phyloP scores from a whole-genome alignment of 2,329 filamentous ascomycete species.

The Aspergillus fumigatus region DNA sequence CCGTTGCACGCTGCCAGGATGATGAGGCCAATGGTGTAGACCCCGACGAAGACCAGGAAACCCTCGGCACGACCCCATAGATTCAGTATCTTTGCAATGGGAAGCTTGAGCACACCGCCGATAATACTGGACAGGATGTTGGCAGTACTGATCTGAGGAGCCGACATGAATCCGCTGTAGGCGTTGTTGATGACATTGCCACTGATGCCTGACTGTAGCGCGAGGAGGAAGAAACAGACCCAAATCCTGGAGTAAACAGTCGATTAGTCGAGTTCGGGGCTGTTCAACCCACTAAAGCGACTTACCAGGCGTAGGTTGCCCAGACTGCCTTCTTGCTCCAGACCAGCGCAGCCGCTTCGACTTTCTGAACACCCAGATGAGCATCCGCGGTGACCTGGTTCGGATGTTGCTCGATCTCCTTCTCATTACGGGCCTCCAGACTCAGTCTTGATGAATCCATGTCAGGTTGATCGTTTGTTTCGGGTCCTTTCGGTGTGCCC shows the following conservation, averaged over 20 bases:
- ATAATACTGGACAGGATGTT: slow-evolving; percentile 54
- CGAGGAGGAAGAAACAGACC: slow-evolving; percentile 43
- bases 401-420: slow-evolving; percentile 22
- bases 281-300: background rate
- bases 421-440: slow-evolving; percentile 25
- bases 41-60: slow-evolving; percentile 46
- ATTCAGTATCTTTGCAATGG: slow-evolving; percentile 59
- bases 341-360: slow-evolving; percentile 43
- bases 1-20: slow-evolving; percentile 60
- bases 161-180: slow-evolving; percentile 49
- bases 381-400: slow-evolving; percentile 25
- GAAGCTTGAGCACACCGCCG: slow-evolving; percentile 56
- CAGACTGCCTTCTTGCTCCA: slow-evolving; percentile 41
- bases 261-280: background rate
- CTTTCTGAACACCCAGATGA: slow-evolving; percentile 42
- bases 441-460: slow-evolving; percentile 19
- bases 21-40: slow-evolving; percentile 50
- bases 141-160: slow-evolving; percentile 48
- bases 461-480: background rate
- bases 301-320: slow-evolving; percentile 31
- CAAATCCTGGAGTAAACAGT: slow-evolving; percentile 38
- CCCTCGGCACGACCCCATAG: slow-evolving; percentile 60
- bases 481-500: background rate
- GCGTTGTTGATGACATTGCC: slow-evolving; percentile 45
- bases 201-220: slow-evolving; percentile 40